Evolutionary conservation across 371 early-diverging fungal genomes (phyloP), one percentile per base, ranked within the genome.

Genomic region (Syncephalastrum monosporum): DNA sequence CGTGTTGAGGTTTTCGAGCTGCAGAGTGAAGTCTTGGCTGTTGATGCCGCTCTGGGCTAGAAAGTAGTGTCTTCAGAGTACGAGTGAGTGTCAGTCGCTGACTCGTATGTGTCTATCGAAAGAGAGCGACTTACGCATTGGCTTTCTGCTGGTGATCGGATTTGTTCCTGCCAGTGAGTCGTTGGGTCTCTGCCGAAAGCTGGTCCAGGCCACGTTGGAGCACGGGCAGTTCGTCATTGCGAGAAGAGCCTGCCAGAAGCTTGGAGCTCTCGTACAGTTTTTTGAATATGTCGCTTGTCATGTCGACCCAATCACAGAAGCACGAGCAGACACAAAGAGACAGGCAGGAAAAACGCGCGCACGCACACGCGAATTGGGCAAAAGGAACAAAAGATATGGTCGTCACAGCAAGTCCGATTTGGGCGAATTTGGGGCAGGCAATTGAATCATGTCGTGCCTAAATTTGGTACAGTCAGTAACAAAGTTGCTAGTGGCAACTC

Each of bases 41-140:
- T 94, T 88, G 57, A 90, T 79, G 3, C 94, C 96, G 17, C 77
- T 72, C 42, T 79, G 82, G 2, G 93, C 91, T 41, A 92, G 70
- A 54, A 92, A 73, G 58, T 71, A 72, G 24, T 82, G 83, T 15
- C 82, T 78, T 13, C 13, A 25, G n/a, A 42, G 21, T 21, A 54
- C 14, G 24, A 24, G 42, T 16, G 2, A 5, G 8, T 41, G 47
- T 23, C 33, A 21, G 8, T 50, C 10, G 14, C 7, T 29, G 24
- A 12, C 3, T 41, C 46, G 43, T 25, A 49, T 33, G n/a, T n/a
- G n/a, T n/a, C n/a, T n/a, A 50, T 41, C 38, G 33, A 8, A 57
- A 15, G 8, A 45, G 16, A 48, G 23, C 17, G 6, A 21, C 55
- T 64, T 58, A 61, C 61, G 57, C 66, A 51, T 65, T 53, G 8